Evolutionary conservation across 1,139 yeast genomes (phyloP).

Genomic region (Taphrina sp.): DNA sequence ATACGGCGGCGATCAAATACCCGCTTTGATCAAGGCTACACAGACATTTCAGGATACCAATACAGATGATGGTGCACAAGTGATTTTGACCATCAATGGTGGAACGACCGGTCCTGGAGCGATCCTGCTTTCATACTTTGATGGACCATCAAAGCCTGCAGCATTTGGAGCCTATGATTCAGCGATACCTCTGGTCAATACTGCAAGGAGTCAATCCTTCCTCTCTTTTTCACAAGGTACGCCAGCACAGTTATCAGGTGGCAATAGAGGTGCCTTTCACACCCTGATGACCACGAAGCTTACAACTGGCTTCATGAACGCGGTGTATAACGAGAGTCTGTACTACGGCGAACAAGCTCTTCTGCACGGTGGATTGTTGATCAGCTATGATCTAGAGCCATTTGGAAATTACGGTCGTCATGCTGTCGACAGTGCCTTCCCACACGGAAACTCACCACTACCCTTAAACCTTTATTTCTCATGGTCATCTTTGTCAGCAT

Average conservation of each 20-base stretch:
- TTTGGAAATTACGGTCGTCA: constrained; percentile 6
- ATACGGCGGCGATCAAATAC: constrained; percentile 2
- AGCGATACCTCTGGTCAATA: neutral
- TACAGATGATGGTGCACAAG: constrained; percentile 9
- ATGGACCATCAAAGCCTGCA: constrained; percentile 16
- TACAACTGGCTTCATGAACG: constrained; percentile 7
- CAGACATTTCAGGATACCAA: neutral
- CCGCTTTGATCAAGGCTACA: constrained; percentile 14
- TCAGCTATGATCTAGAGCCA: constrained; percentile 15
- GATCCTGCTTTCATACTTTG: constrained; percentile 13
- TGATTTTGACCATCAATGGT: constrained; percentile 12
- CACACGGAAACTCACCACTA: constrained; percentile 16
- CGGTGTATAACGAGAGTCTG: constrained; percentile 6
- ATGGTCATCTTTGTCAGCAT: constrained; percentile 1
- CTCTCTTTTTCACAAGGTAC: constrained; percentile 1
- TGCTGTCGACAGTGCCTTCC: constrained; percentile 14
- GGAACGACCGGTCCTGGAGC: constrained; percentile 3
- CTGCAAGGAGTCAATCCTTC: constrained; percentile 6
- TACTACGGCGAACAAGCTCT: neutral
- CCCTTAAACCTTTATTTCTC: constrained; percentile 19
- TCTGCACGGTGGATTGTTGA: constrained; percentile 8
- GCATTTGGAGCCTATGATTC: constrained; percentile 9
- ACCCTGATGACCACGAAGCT: constrained; percentile 9
- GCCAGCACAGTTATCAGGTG: constrained; percentile 8
- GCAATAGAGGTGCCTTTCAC: constrained; percentile 15